phyloP scores from a whole-genome alignment of 257 asterid species.

The Nicotiana paniculata region DNA sequence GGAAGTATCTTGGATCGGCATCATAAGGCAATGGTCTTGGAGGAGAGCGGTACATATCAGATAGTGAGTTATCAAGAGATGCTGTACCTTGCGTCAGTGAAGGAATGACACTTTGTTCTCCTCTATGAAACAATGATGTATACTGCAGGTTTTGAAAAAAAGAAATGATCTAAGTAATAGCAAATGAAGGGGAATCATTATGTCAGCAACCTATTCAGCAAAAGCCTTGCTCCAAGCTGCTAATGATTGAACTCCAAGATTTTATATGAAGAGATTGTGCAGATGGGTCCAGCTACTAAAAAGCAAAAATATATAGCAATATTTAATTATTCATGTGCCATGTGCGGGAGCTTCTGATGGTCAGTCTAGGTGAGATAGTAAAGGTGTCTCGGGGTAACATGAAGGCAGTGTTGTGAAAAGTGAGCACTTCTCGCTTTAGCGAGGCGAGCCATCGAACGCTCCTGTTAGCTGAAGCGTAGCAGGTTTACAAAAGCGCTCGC shows the following conservation, averaged over 20 bases:
- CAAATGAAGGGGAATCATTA: not conserved
- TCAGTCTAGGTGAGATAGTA: too few species aligned
- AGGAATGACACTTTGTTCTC: constrained; percentile 46
- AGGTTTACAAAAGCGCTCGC: too few species aligned
- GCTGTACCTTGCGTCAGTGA: constrained; percentile 45
- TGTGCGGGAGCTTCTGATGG: too few species aligned
- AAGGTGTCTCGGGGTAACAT: too few species aligned
- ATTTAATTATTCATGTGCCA: too few species aligned
- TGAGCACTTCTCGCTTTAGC: too few species aligned
- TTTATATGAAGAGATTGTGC: not conserved
- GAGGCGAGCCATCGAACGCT: too few species aligned
- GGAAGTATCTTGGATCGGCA: constrained; percentile 66
- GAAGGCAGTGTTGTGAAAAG: too few species aligned
- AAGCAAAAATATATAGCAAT: not conserved
- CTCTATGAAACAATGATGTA: constrained; percentile 63
- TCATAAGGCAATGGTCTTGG: constrained; percentile 90
- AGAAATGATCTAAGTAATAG: constrained; percentile 6
- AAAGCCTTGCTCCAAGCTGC: not conserved
- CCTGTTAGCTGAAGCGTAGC: too few species aligned
- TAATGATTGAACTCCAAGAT: not conserved
- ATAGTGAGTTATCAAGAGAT: constrained; percentile 66
- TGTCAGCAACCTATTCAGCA: not conserved
- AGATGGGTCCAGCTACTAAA: not conserved
- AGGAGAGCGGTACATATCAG: constrained; percentile 78
- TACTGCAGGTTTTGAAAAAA: constrained; percentile 42